A percentile compares a stretch with the other conserved stretches of the same genome.
phyloP scores from a whole-genome alignment of 192 early-diverging fungal genomes.

The Entomortierella beljakovae region DNA sequence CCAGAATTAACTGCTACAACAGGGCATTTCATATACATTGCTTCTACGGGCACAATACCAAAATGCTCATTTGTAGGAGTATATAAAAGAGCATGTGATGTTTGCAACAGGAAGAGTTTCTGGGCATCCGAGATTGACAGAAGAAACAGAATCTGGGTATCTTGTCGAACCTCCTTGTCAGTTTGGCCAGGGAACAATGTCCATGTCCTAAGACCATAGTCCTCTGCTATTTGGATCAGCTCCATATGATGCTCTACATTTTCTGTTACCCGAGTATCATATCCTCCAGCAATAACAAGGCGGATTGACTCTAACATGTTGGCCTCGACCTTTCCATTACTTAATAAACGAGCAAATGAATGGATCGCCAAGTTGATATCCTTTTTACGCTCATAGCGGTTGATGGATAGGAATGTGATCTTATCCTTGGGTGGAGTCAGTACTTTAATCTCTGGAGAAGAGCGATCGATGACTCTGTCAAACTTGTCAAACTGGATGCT shows the following conservation, averaged over 20 bases:
- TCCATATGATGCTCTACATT: slow-evolving; percentile 87
- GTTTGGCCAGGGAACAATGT: slow-evolving; percentile 54
- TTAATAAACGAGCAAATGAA: slow-evolving; percentile 69
- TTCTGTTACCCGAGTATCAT: slow-evolving; percentile 85
- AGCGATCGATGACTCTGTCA: slow-evolving; percentile 65
- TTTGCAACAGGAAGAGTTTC: slow-evolving; percentile 75
- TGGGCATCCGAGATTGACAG: slow-evolving; percentile 89
- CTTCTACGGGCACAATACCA: slow-evolving; percentile 97
- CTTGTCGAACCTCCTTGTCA: slow-evolving; percentile 36
- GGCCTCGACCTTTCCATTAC: slow-evolving; percentile 28
- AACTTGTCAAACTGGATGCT: slow-evolving; percentile 83
- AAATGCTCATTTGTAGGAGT: slow-evolving; percentile 96
- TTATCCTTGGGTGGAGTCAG: slow-evolving; percentile 52
- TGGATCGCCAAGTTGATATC: slow-evolving; percentile 84
- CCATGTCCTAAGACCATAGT: slow-evolving; percentile 57
- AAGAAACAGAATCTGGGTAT: slow-evolving; percentile 83
- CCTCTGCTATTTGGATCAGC: slow-evolving; percentile 68
- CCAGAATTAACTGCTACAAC: slow-evolving; percentile 91
- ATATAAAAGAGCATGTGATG: slow-evolving; percentile 78
- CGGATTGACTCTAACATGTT: slow-evolving; percentile 33
- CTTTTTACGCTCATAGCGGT: slow-evolving; percentile 98
- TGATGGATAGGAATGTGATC: slow-evolving; percentile 82
- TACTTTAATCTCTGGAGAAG: slow-evolving; percentile 66
- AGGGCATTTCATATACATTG: slow-evolving; percentile 90
- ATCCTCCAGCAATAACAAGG: slow-evolving; percentile 90